Base-by-base conservation (phyloP, 768 basidiomycete genomes). In the Lactarius quietus region DNA sequence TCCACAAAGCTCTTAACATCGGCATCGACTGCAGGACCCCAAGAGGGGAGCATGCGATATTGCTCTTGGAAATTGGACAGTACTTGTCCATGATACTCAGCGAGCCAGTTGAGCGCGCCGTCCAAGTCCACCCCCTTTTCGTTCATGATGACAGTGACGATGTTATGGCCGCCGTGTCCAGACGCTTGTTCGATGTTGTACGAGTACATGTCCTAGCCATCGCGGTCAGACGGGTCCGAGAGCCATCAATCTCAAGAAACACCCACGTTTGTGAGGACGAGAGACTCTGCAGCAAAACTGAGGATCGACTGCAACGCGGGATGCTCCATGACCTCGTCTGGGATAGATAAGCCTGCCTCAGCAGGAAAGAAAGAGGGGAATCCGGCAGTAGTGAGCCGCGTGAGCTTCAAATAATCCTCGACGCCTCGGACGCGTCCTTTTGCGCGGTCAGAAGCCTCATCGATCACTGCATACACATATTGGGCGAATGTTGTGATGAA, bases 121-220 rank as follows among this genome's bases (percentile, higher is more conserved):
- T 90, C 87, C 10, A 90, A 75, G 39, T 77, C 78, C 57, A 86
- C 77, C 4, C 80, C 82, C 59, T 84, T 82, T 65, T 85, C 78
- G 52, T 79, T 76, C 86, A 87, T 89, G 67, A 89, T 79, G 58
- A 90, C 85, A n/a, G 80, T 77, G 61, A 91, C 81, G 81, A 90
- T 86, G 73, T 91, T 90, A 73, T 88, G 85, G 20, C 84, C 85
- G 66, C 88, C 74, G 52, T 73, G 86, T 12, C 81, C 82, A 17
- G 84, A 82, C 3, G 87, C 82, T 73, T 90, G 89, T 71, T 90
- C 89, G 52, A 84, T 83, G 65, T 90, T 89, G 74, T 87, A 91
- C 1, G 88, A 90, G 72, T 87, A 86, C 39, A 90, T 86, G 67
- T 90, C 89, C 88, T 89, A 65, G 8, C 43, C 61, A 54, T 23